Base-by-base conservation (phyloP, 225 moss, liverwort and hornwort species). In the Rhytidiadelphus loreus region DNA sequence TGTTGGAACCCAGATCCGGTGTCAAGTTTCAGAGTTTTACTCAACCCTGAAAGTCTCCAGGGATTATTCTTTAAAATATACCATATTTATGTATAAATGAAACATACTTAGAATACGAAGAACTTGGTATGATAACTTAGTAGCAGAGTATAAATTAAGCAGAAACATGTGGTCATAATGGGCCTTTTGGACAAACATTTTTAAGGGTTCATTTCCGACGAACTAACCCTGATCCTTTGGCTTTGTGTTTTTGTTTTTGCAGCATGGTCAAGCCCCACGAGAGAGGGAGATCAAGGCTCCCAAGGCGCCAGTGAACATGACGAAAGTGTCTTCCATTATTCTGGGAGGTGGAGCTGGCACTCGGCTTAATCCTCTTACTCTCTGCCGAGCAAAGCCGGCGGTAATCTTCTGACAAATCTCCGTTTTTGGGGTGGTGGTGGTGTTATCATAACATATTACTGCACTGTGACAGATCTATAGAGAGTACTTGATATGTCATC, bases 291-390 rank as follows among this genome's bases (percentile, higher is more conserved):
- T 57, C 25, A 43, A 80, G 57, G 59, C 87, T 63, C 86, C 91
- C 18, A 89, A 72, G 80, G 33, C 79, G 8, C 89, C 87, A 39
- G 93, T 90, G 71, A 90, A 92, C 83, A 92, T 90, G 92, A 90
- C 66, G 32, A 93, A 92, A 44, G 93, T 93, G 57, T 83, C 86
- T 57, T 93, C 93, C 25, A 90, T 93, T 29, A 92, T 93, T 65
- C 65, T 93, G 85, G 93, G 92, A 58, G 93, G 93, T 13, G 93
- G 93, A 58, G 93, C 93, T 11, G 93, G 93, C 86, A 92, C 92
- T 20, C 90, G 93, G 7, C 89, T 93, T 3, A 92, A 90, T 56
- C 93, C 93, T 37, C 92, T 93, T 8, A 93, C 93, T 14, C 92
- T 93, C 43, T 90, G 86, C 56, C 90, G 93, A 23, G 93, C 93